Evolutionary conservation across 768 basidiomycete species (phyloP).

Genomic region (Leccinum subtestaceum): DNA sequence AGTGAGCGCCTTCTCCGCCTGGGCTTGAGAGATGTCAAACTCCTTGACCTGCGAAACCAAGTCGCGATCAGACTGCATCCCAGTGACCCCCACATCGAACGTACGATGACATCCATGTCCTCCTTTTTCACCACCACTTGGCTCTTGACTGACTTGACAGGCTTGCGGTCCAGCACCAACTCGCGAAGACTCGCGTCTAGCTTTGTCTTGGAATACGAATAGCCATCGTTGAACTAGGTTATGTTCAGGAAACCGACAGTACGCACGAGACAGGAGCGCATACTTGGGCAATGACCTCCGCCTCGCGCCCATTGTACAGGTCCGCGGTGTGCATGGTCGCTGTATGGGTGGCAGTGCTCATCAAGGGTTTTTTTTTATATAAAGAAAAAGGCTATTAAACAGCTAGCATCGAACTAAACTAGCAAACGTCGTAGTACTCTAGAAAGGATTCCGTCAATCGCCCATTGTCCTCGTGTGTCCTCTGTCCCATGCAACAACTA

Average conservation of each 20-base stretch:
- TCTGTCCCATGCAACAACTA: constrained; percentile 18
- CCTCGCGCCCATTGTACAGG: constrained; percentile 29
- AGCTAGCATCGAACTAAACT: constrained; percentile 30
- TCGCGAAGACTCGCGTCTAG: constrained; percentile 46
- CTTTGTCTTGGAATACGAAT: constrained; percentile 39
- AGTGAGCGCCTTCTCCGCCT: constrained; percentile 31
- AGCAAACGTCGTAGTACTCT: constrained; percentile 28
- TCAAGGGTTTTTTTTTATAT: constrained; percentile 15
- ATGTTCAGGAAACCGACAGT: constrained; percentile 31
- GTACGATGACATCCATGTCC: constrained; percentile 28
- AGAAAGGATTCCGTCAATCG: constrained; percentile 18
- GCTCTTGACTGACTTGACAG: constrained; percentile 47
- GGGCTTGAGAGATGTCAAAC: constrained; percentile 26
- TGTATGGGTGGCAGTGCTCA: constrained; percentile 23
- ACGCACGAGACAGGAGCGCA: not conserved
- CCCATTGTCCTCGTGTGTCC: constrained; percentile 19
- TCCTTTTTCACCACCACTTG: constrained; percentile 26
- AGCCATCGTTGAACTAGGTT: constrained; percentile 50
- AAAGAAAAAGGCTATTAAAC: constrained; percentile 26
- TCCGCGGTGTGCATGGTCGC: constrained; percentile 20
- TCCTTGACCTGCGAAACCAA: constrained; percentile 26
- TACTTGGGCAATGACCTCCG: constrained; percentile 30
- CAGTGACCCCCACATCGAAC: constrained; percentile 7
- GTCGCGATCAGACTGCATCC: constrained; percentile 3
- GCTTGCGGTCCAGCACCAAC: constrained; percentile 45